phyloP scores from a whole-genome alignment of 2,329 filamentous ascomycete genomes.

The Arachnomyces sp. region DNA sequence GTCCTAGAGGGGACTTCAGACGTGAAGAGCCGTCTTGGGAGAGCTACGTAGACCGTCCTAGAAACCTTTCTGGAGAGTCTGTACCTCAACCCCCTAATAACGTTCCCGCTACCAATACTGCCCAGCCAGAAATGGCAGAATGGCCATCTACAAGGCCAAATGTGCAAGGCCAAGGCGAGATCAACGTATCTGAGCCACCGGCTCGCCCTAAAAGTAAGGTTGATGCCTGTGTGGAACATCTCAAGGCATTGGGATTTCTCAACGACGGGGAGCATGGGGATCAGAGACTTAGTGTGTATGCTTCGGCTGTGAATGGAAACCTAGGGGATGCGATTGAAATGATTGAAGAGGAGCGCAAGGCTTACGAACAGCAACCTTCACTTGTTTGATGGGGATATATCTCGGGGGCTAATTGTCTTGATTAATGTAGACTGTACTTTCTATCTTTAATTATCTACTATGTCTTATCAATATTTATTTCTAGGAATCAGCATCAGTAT shows the following conservation, averaged over 20 bases:
- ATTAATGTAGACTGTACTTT: constrained; percentile 1
- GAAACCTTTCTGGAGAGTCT: too few relatives aligned
- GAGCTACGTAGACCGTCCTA: not conserved
- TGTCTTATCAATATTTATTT: too few relatives aligned
- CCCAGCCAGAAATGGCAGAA: too few relatives aligned
- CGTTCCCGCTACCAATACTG: too few relatives aligned
- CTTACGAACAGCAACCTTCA: constrained; percentile 25
- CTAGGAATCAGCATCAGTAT: too few relatives aligned
- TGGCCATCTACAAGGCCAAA: too few relatives aligned
- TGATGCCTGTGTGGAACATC: constrained; percentile 31
- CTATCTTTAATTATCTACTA: too few relatives aligned
- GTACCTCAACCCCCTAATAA: too few relatives aligned
- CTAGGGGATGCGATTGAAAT: constrained; percentile 41
- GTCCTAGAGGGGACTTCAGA: constrained; percentile 3
- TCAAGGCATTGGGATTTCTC: constrained; percentile 36
- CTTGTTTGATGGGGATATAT: constrained; percentile 7
- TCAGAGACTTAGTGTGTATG: constrained; percentile 36
- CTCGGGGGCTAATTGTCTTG: constrained; percentile 1
- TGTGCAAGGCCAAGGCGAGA: too few relatives aligned
- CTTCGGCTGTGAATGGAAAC: constrained; percentile 35
- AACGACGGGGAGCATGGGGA: constrained; percentile 25
- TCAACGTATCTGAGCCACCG: not conserved
- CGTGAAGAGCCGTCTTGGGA: constrained; percentile 16
- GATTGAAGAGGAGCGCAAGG: constrained; percentile 42
- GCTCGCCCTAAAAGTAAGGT: constrained; percentile 12